phyloP scores from a whole-genome alignment of 768 basidiomycete genomes.

The Amanita muscaria region DNA sequence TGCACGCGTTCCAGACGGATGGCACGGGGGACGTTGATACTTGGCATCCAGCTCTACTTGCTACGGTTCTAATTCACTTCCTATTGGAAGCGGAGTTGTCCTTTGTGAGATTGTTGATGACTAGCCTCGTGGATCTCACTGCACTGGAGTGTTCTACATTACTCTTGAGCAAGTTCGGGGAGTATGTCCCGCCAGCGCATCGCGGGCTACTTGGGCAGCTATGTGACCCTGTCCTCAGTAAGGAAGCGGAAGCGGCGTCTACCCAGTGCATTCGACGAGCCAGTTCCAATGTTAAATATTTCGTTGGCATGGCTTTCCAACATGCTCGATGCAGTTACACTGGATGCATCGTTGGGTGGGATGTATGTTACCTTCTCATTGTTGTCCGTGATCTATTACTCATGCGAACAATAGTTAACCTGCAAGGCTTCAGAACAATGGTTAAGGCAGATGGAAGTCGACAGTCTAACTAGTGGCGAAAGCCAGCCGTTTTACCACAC shows the following conservation, averaged over 20 bases:
- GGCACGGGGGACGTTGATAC: constrained; percentile 14
- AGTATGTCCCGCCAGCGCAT: constrained; percentile 19
- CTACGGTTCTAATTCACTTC: constrained; percentile 28
- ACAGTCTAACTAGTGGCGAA: constrained; percentile 29
- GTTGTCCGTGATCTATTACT: background rate
- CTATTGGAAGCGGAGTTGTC: constrained; percentile 27
- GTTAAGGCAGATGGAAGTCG: constrained; percentile 35
- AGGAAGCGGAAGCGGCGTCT: constrained; percentile 21
- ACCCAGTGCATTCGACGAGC: constrained; percentile 17
- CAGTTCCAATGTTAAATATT: constrained; percentile 25
- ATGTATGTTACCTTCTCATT: constrained; percentile 25
- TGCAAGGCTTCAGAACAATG: constrained; percentile 35
- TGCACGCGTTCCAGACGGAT: constrained; percentile 14
- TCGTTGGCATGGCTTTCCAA: constrained; percentile 41
- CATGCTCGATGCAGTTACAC: constrained; percentile 31
- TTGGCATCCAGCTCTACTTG: constrained; percentile 24
- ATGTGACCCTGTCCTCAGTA: constrained; percentile 23
- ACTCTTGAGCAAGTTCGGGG: constrained; percentile 28
- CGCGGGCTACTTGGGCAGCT: constrained; percentile 20
- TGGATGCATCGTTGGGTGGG: constrained; percentile 42
- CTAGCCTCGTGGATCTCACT: constrained; percentile 18
- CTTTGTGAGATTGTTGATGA: constrained; percentile 17
- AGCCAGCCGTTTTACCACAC: constrained; percentile 44
- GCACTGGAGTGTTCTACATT: constrained; percentile 38
- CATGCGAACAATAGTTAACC: constrained; percentile 13